Evolutionary conservation across 306 rosid species (phyloP), one percentile per base, ranked within the genome.

Genomic region (Trifolium repens): DNA sequence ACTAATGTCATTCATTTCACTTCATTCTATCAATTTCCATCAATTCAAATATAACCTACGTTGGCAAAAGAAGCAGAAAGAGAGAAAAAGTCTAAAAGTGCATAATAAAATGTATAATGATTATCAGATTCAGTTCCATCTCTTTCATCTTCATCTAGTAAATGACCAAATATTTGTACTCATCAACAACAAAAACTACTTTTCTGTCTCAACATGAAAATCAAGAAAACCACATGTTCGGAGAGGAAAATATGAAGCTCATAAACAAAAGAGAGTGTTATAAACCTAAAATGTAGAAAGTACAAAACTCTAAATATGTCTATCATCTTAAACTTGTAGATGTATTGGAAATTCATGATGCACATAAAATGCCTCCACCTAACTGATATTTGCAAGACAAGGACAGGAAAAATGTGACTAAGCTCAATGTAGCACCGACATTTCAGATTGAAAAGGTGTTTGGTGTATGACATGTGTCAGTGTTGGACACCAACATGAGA

Each of bases 121-220:
- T 58, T 42, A 77, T 70, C 69, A 50, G 72, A 62, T 39, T 78
- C 72, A 50, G 8, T 50, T 26, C 24, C 60, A 19, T 13, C 71
- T 22, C 13, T 71, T 70, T 37, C 61, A 54, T 54, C 30, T 14
- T 14, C 70, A 37, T 34, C 54, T 40, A 72, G 24, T 30, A 62
- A 76, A 62, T 57, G 1, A 40, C 55, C 27, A 64, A 43, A 76
- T 16, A 47, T 53, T 8, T 55, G 11, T 66, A 53, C 55, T 13
- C 15, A 0, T 3, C 11, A 4, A 17, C 22, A 40, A 35, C n/a
- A 64, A 37, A 79, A 71, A 42, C 39, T 54, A 52, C 37, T 32
- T 30, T 55, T 60, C 43, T 55, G 68, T 40, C 24, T 50, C 52
- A 26, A 4, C n/a, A 39, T 40, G 17, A 59, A 46, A 69, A 35